Evolutionary conservation across 345 rosid genomes (phyloP), one percentile per base, ranked within the genome.

Genomic region (Rhodamnia argentea): DNA sequence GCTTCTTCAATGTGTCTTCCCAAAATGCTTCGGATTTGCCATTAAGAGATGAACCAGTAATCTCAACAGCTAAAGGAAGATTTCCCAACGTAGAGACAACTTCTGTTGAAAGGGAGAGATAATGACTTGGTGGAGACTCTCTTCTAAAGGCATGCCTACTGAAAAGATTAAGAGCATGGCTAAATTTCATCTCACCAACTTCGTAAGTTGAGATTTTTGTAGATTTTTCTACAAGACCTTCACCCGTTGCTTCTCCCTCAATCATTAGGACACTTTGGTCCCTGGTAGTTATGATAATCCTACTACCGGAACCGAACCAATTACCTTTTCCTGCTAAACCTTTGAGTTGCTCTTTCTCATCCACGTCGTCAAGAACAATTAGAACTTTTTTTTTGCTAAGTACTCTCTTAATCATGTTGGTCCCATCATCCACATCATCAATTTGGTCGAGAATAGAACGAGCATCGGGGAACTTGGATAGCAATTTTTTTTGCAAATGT

Each of bases 391-490:
- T 59, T 13, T 1, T 0, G 0, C 2, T 0, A 59, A 59, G 4
- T 0, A n/a, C 8, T 59, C 70, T 59, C 32, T 59, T 5, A 13
- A 59, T 59, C 70, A 1, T 13, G 2, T 59, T 5, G 9, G 6
- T n/a, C 70, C 70, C 32, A 0, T n/a, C 32, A 1, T 59, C 4
- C 0, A 0, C 0, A 2, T 5, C 2, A 0, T n/a, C 0, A n/a
- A 59, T 59, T 0, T 5, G 1, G 16, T 59, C 2, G 0, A 44
- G 51, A 11, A n/a, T 5, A 5, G 0, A 1, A 12, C 0, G 0
- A 2, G 16, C 0, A 13, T 1, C 1, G 12, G 5, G 0, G 3
- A 59, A n/a, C 18, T n/a, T 13, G 32, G 70, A 59, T 13, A 59
- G 2, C 18, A 59, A n/a, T 1, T 1, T 0, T 13, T 13, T n/a